phyloP scores from a whole-genome alignment of 2,329 filamentous ascomycete species.

The Torrubiellomyces zombiae region DNA sequence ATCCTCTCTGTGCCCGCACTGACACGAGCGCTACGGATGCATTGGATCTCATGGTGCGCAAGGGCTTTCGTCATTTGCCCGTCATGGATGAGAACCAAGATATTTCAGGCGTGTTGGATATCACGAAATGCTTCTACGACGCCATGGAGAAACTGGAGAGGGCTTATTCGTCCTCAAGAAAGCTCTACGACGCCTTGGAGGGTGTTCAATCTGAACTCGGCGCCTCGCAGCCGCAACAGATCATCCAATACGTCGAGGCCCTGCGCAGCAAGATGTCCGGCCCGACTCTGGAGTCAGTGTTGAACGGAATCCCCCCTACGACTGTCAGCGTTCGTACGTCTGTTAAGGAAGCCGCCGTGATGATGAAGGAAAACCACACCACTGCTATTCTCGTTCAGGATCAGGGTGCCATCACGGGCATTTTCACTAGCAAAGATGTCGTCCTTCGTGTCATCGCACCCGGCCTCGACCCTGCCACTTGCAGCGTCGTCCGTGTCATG shows the following conservation, averaged over 20 bases:
- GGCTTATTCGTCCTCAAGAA: conserved; percentile 93
- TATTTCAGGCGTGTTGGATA: conserved; percentile 93
- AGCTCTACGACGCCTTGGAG: conserved; percentile 92
- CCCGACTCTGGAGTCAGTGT: conserved; percentile 82
- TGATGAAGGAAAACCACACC: conserved; percentile 99
- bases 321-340: conserved; percentile 93
- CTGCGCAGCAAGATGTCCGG: conserved; percentile 94
- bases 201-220: conserved; percentile 95
- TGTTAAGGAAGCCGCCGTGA: conserved; percentile 81
- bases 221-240: conserved; percentile 90
- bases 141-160: conserved; percentile 99
- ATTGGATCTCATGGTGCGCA: conserved; percentile 92
- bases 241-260: conserved; percentile 97
- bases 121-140: conserved; percentile 99
- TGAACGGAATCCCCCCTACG: conserved; percentile 80
- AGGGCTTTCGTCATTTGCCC: conserved; percentile 91
- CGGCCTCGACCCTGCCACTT: conserved; percentile 81
- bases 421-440: conserved; percentile 98
- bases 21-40: conserved; percentile 97
- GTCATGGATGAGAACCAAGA: conserved; percentile 99
- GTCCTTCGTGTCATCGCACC: conserved; percentile 95
- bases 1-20: conserved; percentile 89
- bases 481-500: conserved; percentile 97
- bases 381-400: conserved; percentile 94
- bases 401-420: conserved; percentile 92